These are phyloP conservation scores for Ceratocystiopsis sp. DNA, from an alignment of 2,329 filamentous ascomycete genomes.

Conservation along the genomic window DNA sequence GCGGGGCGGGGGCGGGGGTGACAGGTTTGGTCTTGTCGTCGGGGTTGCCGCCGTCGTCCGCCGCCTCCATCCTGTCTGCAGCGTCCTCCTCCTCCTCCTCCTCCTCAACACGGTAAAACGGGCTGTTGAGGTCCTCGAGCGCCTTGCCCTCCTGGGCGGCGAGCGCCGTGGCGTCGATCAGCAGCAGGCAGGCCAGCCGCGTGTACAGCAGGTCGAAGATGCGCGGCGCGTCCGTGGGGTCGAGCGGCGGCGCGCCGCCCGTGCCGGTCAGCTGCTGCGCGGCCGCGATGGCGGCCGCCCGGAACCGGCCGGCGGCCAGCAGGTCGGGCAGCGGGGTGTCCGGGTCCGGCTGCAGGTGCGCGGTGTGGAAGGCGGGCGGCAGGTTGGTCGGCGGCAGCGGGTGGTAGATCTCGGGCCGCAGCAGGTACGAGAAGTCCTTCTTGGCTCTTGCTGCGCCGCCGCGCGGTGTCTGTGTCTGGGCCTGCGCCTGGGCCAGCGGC, in stretches of 20 bases:
- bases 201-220: constrained; percentile 71
- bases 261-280: constrained; percentile 40
- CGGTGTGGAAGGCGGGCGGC: constrained; percentile 50
- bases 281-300: constrained; percentile 55
- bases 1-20: constrained; percentile 12
- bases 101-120: constrained; percentile 37
- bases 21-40: constrained; percentile 5
- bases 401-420: constrained; percentile 70
- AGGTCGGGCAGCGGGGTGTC: constrained; percentile 51
- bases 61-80: neutral
- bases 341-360: constrained; percentile 43
- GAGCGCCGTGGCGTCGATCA: constrained; percentile 55
- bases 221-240: constrained; percentile 38
- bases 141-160: constrained; percentile 51
- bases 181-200: constrained; percentile 63
- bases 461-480: neutral
- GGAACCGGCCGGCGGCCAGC: constrained; percentile 58
- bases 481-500: neutral
- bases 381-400: constrained; percentile 48
- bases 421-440: constrained; percentile 66
- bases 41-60: neutral
- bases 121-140: constrained; percentile 42
- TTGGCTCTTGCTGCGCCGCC: neutral
- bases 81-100: constrained; percentile 29
- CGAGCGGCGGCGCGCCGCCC: constrained; percentile 17